Evolutionary conservation across 2,329 filamentous ascomycete genomes (phyloP), one percentile per base, ranked within the genome.

Genomic region (Colletotrichum theobromicola): DNA sequence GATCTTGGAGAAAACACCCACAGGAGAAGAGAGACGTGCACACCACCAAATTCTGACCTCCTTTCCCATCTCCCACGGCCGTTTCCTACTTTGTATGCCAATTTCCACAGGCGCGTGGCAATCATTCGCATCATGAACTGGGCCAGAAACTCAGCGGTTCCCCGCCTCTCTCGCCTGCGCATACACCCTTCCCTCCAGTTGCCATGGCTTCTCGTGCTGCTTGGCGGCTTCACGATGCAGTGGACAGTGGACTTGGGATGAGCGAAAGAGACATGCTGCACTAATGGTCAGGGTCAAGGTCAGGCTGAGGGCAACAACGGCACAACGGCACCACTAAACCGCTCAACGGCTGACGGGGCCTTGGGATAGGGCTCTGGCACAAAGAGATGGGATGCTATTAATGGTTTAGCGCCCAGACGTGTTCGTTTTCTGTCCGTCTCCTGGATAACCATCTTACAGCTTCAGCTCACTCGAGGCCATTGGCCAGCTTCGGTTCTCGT

Each of bases 51-150:
- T 21, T 60, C 34, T 30, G 32, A 65, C 35, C 62, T 65, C 37
- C 62, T 46, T 55, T 67, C 16, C 65, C n/a, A 61, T 7, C 57
- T 35, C 24, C 26, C 37, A 62, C 28, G 61, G 55, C 35, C 65
- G 65, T 35, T 62, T 28, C 58, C 66, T 63, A 12, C 55, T 32
- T 37, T 24, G 24, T 42, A 8, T 62, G 42, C 67, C 30, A 66
- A 74, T 74, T 42, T 74, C 72, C 72, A 72, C 72, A 72, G 50
- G 37, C 16, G n/a, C 34, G 24, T 28, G 68, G 24, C 57, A 67
- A 57, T 63, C 68, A 58, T 72, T 42, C 61, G 8, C 24, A 26
- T 61, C 61, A 62, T 34, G 58, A 53, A 21, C 7, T 71, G 32
- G 37, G 28, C 67, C 28, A 5, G 8, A 50, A 66, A 53, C 55